Evolutionary conservation across 1,284 basidiomycete species (phyloP).

Genomic region (Naganishia liquefaciens): DNA sequence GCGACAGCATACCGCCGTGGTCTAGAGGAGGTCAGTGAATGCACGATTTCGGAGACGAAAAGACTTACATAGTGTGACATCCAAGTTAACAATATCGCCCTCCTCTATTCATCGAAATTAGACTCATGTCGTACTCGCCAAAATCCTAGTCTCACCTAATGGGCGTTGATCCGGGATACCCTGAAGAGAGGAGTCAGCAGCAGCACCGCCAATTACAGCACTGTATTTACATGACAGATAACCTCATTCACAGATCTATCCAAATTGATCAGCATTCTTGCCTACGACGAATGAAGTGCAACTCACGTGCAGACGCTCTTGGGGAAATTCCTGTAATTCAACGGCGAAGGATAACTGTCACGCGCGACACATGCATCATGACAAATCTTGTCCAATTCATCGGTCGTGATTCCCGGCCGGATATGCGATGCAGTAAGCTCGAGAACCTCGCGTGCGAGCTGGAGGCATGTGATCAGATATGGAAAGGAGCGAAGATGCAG

Average conservation of each 20-base stretch:
- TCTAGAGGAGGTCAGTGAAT: slow-evolving; percentile 38
- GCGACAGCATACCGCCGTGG: slow-evolving; percentile 62
- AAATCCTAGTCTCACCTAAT: slow-evolving; percentile 51
- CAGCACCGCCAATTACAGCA: slow-evolving; percentile 28
- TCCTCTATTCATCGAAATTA: slow-evolving; percentile 56
- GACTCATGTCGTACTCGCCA: background rate
- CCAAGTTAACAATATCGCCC: slow-evolving; percentile 92
- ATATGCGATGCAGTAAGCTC: slow-evolving; percentile 84
- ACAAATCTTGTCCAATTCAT: slow-evolving; percentile 92
- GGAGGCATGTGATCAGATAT: background rate
- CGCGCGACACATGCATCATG: slow-evolving; percentile 90
- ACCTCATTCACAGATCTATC: slow-evolving; percentile 86
- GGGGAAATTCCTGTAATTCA: slow-evolving; percentile 90
- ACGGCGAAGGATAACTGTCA: slow-evolving; percentile 87
- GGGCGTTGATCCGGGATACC: slow-evolving; percentile 89
- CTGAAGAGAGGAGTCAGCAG: slow-evolving; percentile 28
- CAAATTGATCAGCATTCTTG: slow-evolving; percentile 3
- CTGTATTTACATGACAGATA: slow-evolving; percentile 72
- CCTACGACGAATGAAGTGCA: slow-evolving; percentile 28
- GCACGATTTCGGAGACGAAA: background rate
- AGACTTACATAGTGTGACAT: slow-evolving; percentile 57
- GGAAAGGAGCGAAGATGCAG: background rate
- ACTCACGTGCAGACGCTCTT: slow-evolving; percentile 95
- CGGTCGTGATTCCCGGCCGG: slow-evolving; percentile 88
- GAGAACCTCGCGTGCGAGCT: slow-evolving; percentile 88